phyloP scores from a whole-genome alignment of 768 basidiomycete species.

The Xerocomellus intermedius region DNA sequence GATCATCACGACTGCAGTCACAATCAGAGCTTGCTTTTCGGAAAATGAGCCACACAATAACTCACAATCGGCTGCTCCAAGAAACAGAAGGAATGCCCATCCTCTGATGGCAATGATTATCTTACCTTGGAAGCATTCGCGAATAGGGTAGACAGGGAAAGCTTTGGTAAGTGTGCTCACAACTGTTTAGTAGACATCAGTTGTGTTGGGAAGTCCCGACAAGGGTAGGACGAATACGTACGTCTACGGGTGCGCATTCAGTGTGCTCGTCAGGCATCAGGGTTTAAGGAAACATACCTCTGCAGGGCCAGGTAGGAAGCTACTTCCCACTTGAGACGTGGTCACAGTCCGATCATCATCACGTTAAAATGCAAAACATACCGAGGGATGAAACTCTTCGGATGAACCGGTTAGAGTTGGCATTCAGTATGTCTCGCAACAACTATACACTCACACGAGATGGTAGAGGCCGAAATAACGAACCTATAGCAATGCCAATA shows the following conservation, averaged over 20 bases:
- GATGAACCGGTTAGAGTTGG: background rate
- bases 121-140: background rate
- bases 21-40: background rate
- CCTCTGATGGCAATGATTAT: background rate
- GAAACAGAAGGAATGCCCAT: background rate
- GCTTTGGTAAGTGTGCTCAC: background rate
- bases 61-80: background rate
- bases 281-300: background rate
- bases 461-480: slow-evolving; percentile 3
- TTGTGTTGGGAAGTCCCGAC: background rate
- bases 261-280: background rate
- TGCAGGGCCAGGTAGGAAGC: slow-evolving; percentile 4
- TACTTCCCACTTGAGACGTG: slow-evolving; percentile 1
- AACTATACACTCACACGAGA: background rate
- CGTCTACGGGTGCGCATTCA: background rate
- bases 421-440: no score
- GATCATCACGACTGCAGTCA: background rate
- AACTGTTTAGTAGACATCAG: background rate
- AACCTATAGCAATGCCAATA: background rate
- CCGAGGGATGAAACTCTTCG: background rate
- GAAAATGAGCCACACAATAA: background rate
- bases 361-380: background rate
- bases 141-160: background rate
- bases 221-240: background rate
- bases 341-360: background rate